Evolutionary conservation across 768 basidiomycete genomes (phyloP).

Genomic region (Boletus rubropictus): DNA sequence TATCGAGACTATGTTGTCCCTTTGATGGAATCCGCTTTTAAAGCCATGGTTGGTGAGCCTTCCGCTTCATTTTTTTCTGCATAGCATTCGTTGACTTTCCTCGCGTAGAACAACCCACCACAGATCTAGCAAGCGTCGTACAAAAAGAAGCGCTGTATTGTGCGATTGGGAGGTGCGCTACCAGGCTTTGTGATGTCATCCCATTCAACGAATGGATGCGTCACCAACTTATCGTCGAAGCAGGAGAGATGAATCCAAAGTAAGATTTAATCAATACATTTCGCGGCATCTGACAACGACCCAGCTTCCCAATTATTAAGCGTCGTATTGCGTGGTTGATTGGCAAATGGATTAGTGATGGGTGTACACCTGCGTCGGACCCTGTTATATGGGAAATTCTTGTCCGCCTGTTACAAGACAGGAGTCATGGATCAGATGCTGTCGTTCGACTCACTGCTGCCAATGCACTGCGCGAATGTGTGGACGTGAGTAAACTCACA

Average conservation of each 20-base stretch:
- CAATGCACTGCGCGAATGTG: slow-evolving; percentile 70
- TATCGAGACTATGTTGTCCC: slow-evolving; percentile 67
- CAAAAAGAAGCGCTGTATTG: slow-evolving; percentile 87
- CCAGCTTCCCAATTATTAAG: slow-evolving; percentile 86
- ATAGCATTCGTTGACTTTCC: not conserved
- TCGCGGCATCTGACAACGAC: slow-evolving; percentile 5
- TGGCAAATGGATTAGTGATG: slow-evolving; percentile 80
- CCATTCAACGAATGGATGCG: slow-evolving; percentile 69
- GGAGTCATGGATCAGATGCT: slow-evolving; percentile 64
- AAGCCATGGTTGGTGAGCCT: slow-evolving; percentile 50
- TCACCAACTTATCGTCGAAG: slow-evolving; percentile 54
- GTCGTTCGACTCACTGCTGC: slow-evolving; percentile 88
- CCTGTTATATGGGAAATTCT: slow-evolving; percentile 76
- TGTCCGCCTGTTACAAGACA: slow-evolving; percentile 66
- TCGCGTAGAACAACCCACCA: slow-evolving; percentile 38
- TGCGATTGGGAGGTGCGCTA: slow-evolving; percentile 78
- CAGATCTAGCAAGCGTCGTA: slow-evolving; percentile 54
- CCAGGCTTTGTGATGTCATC: slow-evolving; percentile 53
- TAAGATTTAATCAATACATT: slow-evolving; percentile 26
- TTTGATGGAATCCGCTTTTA: slow-evolving; percentile 54
- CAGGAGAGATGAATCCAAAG: slow-evolving; percentile 53
- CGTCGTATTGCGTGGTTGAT: slow-evolving; percentile 94
- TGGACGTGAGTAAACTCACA: slow-evolving; percentile 59
- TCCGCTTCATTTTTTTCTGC: not conserved
- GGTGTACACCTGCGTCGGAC: slow-evolving; percentile 53